These are phyloP conservation scores for Sistotremastrum niveocremeum DNA, from an alignment of 768 basidiomycete genomes.

Conservation along the genomic window DNA sequence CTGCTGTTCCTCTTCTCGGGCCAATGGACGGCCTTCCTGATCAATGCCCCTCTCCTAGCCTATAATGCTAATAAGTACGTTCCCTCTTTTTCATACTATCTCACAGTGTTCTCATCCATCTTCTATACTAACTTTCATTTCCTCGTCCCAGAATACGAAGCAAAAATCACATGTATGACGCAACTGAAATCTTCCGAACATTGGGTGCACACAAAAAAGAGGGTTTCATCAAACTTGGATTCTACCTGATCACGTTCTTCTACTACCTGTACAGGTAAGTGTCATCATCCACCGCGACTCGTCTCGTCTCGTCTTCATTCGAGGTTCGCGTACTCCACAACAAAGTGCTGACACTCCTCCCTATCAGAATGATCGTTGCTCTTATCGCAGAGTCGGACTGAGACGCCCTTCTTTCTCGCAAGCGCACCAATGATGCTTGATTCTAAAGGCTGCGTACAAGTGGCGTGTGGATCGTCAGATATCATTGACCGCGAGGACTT, in stretches of 20 bases:
- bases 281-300: not conserved
- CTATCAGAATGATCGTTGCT: conserved; percentile 67
- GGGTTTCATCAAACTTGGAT: conserved; percentile 88
- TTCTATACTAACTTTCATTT: not conserved
- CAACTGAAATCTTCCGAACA: conserved; percentile 97
- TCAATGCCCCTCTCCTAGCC: conserved; percentile 79
- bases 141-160: conserved; percentile 55
- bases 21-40: conserved; percentile 86
- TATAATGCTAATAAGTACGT: conserved; percentile 93
- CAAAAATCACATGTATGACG: conserved; percentile 97
- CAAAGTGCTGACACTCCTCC: not conserved
- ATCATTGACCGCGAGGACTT: too few species aligned
- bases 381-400: conserved; percentile 47
- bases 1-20: conserved; percentile 85
- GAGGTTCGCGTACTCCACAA: not conserved
- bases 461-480: too few species aligned
- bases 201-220: conserved; percentile 91
- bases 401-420: too few species aligned
- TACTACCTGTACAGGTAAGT: conserved; percentile 82
- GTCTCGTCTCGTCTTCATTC: not conserved
- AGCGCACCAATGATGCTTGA: too few species aligned
- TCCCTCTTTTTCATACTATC: not conserved
- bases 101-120: not conserved
- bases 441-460: too few species aligned
- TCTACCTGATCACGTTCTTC: conserved; percentile 85